Evolutionary conservation across 192 early-diverging fungal genomes (phyloP).

Genomic region (Coemansia guatemalensis): DNA sequence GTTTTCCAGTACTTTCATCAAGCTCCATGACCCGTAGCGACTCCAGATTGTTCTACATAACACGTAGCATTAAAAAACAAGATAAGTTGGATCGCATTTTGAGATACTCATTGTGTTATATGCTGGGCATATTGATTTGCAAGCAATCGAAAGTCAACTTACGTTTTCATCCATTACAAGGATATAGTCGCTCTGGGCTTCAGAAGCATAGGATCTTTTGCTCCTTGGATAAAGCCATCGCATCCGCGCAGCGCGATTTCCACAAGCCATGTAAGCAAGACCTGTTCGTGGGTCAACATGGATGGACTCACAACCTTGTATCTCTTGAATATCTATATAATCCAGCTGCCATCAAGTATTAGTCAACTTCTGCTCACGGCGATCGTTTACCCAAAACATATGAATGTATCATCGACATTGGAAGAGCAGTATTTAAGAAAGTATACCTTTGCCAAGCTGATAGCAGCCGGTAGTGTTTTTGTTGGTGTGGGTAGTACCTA

Average conservation of each 20-base stretch:
- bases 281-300: constrained; percentile 56
- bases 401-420: neutral
- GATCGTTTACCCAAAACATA: neutral
- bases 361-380: neutral
- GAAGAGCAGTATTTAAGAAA: neutral
- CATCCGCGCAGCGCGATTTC: constrained; percentile 48
- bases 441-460: constrained; percentile 46
- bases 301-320: constrained; percentile 63
- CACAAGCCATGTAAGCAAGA: constrained; percentile 60
- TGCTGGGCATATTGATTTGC: neutral
- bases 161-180: constrained; percentile 57
- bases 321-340: constrained; percentile 27
- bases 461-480: constrained; percentile 38
- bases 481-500: constrained; percentile 30
- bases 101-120: neutral
- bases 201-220: constrained; percentile 15
- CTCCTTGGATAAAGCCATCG: constrained; percentile 49
- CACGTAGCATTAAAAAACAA: neutral
- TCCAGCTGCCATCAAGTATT: neutral
- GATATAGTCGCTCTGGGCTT: constrained; percentile 40
- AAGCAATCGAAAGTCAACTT: constrained; percentile 4
- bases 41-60: constrained; percentile 48
- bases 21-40: constrained; percentile 39
- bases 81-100: neutral
- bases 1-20: constrained; percentile 19